Percentiles rank a stretch among this genome's conserved stretches.
These are phyloP conservation scores for Cymbidium sinense DNA, from an alignment of 106 monocot species.

Conservation along the genomic window DNA sequence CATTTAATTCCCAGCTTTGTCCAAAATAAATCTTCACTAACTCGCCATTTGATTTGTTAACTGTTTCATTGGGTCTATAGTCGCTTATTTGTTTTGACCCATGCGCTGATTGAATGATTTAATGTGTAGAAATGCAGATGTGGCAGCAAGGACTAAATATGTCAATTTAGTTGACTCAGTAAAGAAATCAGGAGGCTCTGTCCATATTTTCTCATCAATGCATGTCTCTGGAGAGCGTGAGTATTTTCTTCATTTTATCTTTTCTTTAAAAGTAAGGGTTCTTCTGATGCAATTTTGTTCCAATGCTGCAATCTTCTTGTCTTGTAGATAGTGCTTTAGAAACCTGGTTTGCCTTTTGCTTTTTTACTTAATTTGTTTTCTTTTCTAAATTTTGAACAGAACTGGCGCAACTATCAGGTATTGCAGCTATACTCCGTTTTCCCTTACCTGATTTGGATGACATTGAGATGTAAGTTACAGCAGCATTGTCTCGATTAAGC, in stretches of 20 bases:
- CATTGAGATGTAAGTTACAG: conserved; percentile 53
- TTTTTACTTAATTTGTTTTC: not conserved
- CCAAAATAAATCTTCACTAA: not conserved
- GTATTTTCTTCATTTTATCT: conserved; percentile 8
- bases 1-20: not conserved
- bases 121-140: conserved; percentile 59
- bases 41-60: not conserved
- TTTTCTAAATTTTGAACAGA: conserved; percentile 33
- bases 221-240: conserved; percentile 92
- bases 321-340: no score
- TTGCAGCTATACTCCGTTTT: conserved; percentile 88
- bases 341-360: not conserved
- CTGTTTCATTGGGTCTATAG: not conserved
- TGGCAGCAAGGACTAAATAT: conserved; percentile 63
- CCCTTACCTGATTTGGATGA: conserved; percentile 91
- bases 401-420: conserved; percentile 70
- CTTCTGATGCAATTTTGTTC: no score
- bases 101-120: not conserved
- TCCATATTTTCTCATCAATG: conserved; percentile 88
- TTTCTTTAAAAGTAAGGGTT: not conserved
- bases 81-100: not conserved
- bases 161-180: conserved; percentile 79
- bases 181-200: conserved; percentile 65
- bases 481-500: no score
- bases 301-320: no score